Conservation (phyloP, 805 yeast species). For the Wickerhamiella azymoides region DNA sequence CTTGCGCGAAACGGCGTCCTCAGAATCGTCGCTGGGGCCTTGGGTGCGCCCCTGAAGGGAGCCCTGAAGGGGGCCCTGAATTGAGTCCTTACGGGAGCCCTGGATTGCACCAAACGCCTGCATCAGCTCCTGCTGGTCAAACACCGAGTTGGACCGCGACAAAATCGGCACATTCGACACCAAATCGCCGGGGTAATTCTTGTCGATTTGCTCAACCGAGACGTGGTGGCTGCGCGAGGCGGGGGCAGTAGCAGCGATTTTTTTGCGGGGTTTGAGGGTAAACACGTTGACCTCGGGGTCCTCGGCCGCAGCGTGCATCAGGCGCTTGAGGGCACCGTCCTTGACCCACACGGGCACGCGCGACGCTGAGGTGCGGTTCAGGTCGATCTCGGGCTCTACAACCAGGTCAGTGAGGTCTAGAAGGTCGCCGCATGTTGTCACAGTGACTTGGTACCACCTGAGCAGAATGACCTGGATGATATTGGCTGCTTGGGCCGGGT, state of each 20-base stretch:
- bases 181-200: conserved; percentile 65
- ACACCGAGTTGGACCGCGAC: conserved; percentile 5
- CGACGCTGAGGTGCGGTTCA: conserved; percentile 37
- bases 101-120: neutral
- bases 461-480: conserved; percentile 86
- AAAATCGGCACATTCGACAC: conserved; percentile 61
- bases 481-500: conserved; percentile 84
- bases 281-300: conserved; percentile 12
- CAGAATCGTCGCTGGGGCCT: conserved; percentile 9
- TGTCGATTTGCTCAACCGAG: conserved; percentile 11
- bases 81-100: too few relatives aligned
- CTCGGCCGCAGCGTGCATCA: conserved; percentile 19
- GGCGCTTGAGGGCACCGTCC: conserved; percentile 39
- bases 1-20: conserved; percentile 14
- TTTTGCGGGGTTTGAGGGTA: conserved; percentile 13
- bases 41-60: neutral
- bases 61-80: too few relatives aligned
- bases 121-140: conserved; percentile 3
- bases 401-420: conserved; percentile 74
- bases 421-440: conserved; percentile 79
- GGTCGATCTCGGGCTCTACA: conserved; percentile 53
- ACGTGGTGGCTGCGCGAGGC: conserved; percentile 5
- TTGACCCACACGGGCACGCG: conserved; percentile 53
- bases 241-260: neutral
- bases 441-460: conserved; percentile 76